phyloP scores from a whole-genome alignment of 148 eudicot species.

The Rhododendron ferrugineum region DNA sequence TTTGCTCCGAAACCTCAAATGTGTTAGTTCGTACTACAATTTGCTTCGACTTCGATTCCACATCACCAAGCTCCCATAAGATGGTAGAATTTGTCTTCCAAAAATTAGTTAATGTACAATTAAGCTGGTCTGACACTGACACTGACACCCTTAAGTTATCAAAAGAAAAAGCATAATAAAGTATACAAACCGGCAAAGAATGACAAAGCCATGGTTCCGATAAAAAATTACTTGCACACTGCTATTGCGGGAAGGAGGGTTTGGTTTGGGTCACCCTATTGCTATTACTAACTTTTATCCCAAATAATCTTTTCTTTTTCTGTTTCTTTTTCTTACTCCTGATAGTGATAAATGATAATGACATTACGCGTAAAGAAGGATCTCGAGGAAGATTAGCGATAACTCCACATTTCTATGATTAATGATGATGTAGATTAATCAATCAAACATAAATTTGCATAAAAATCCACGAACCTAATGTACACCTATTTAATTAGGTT shows the following conservation, averaged over 20 bases:
- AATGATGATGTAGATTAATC: background rate
- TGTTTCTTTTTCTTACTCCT: background rate
- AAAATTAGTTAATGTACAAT: too few relatives aligned
- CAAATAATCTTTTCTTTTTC: background rate
- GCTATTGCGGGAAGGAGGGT: background rate
- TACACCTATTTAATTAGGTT: background rate
- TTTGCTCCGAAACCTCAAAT: too few relatives aligned
- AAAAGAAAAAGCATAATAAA: too few relatives aligned
- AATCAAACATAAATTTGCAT: background rate
- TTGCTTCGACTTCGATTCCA: too few relatives aligned
- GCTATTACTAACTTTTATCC: background rate
- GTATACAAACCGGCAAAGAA: too few relatives aligned
- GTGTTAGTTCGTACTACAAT: too few relatives aligned
- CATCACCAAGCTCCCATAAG: too few relatives aligned
- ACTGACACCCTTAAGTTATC: too few relatives aligned
- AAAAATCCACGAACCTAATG: background rate
- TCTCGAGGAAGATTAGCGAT: background rate
- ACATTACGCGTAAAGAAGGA: background rate
- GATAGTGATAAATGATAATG: background rate
- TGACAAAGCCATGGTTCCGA: too few relatives aligned
- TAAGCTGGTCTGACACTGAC: too few relatives aligned
- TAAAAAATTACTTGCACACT: too few relatives aligned
- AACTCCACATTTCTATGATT: background rate
- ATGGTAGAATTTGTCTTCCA: too few relatives aligned
- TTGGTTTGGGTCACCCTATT: background rate